These are phyloP conservation scores for Adansonia gregorii DNA, from an alignment of 441 rosid species.

Conservation along the genomic window DNA sequence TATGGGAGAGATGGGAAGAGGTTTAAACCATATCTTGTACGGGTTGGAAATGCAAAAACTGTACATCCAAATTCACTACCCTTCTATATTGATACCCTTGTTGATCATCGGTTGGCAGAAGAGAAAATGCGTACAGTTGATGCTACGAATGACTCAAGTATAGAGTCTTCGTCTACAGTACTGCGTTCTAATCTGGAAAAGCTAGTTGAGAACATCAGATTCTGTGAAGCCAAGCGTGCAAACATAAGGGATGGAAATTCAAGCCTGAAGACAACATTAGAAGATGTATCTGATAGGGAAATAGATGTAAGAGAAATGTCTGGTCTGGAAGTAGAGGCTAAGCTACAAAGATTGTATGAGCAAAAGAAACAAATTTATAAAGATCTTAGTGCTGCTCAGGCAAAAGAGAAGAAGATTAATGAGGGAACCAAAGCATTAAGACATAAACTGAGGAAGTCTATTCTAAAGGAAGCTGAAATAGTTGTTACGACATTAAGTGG, in stretches of 20 bases:
- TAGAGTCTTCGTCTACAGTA: constrained; percentile 59
- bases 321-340: constrained; percentile 67
- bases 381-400: constrained; percentile 86
- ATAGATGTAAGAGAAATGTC: constrained; percentile 70
- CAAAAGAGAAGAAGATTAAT: constrained; percentile 74
- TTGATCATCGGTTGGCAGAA: constrained; percentile 83
- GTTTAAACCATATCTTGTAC: constrained; percentile 94
- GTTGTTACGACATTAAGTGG: constrained; percentile 94
- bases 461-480: constrained; percentile 93
- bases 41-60: constrained; percentile 97
- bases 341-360: constrained; percentile 77
- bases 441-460: constrained; percentile 78
- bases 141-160: constrained; percentile 49
- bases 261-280: constrained; percentile 49
- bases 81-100: constrained; percentile 87
- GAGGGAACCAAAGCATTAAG: constrained; percentile 72
- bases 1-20: constrained; percentile 84
- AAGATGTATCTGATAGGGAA: constrained; percentile 46
- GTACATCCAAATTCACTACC: constrained; percentile 89
- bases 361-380: constrained; percentile 84
- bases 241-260: constrained; percentile 67
- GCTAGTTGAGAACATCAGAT: constrained; percentile 78
- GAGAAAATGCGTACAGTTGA: constrained; percentile 57
- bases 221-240: constrained; percentile 92
- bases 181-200: constrained; percentile 86